These are phyloP conservation scores for Protomyces macrosporus DNA, from an alignment of 1,139 yeast species.

Conservation along the genomic window DNA sequence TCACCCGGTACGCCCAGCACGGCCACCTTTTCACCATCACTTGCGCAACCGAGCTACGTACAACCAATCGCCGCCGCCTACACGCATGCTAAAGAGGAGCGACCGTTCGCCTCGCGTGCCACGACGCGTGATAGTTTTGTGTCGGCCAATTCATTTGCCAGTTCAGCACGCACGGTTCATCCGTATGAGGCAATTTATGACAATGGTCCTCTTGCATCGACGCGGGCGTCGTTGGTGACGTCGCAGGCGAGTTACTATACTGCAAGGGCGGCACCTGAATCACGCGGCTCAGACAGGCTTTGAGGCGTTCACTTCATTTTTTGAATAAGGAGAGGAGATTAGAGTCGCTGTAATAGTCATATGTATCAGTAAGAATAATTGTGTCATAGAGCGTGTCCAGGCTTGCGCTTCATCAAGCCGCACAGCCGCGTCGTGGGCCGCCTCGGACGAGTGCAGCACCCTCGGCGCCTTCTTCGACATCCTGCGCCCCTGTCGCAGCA, in stretches of 20 bases:
- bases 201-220: background rate
- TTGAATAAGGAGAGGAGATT: background rate
- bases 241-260: background rate
- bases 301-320: background rate
- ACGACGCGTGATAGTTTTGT: background rate
- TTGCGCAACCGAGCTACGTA: background rate
- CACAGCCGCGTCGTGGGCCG: constrained; percentile 1
- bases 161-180: background rate
- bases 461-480: constrained; percentile 23
- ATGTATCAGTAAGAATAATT: too few species aligned
- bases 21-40: background rate
- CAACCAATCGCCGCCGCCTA: background rate
- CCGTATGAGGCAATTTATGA: background rate
- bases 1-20: background rate
- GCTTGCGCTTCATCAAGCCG: background rate
- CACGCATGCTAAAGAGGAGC: background rate
- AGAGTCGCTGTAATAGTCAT: background rate
- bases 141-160: background rate
- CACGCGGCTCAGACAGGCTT: background rate
- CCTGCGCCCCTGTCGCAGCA: background rate
- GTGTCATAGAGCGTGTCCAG: too few species aligned
- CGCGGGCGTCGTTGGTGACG: background rate
- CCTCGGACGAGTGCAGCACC: constrained; percentile 7
- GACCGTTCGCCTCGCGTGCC: background rate
- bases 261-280: background rate